Evolutionary conservation across 2,329 filamentous ascomycete genomes (phyloP).

Genomic region (Venturia nashicola): DNA sequence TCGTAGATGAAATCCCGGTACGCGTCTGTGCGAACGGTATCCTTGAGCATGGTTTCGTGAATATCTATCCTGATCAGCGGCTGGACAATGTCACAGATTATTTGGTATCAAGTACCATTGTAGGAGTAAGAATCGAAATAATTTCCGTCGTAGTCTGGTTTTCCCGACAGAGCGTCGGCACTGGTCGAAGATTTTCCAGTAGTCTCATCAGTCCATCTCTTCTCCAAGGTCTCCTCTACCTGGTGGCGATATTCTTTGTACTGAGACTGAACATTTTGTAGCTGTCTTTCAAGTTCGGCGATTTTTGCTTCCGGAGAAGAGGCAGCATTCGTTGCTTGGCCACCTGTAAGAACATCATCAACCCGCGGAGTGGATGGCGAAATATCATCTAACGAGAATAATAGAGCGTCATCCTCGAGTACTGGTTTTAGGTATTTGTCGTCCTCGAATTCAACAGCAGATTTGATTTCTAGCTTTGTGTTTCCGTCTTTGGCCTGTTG

Average conservation of each 20-base stretch:
- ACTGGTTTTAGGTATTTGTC: constrained; percentile 76
- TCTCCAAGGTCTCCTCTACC: constrained; percentile 10
- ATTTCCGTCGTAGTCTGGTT: constrained; percentile 39
- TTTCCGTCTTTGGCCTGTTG: constrained; percentile 26
- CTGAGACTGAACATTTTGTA: constrained; percentile 12
- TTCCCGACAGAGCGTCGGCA: neutral
- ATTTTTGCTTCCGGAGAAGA: constrained; percentile 5
- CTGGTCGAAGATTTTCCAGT: neutral
- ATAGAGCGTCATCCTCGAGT: constrained; percentile 76
- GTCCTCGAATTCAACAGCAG: constrained; percentile 52
- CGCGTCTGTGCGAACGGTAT: constrained; percentile 73
- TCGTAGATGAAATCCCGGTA: constrained; percentile 93
- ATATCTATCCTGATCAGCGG: constrained; percentile 50
- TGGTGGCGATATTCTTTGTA: constrained; percentile 8
- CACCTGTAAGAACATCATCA: neutral
- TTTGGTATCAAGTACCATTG: constrained; percentile 42
- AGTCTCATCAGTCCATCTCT: constrained; percentile 6
- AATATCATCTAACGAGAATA: constrained; percentile 79
- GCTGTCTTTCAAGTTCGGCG: constrained; percentile 10
- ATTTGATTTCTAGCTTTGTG: constrained; percentile 43
- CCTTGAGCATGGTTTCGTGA: constrained; percentile 92
- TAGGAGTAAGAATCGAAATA: constrained; percentile 56
- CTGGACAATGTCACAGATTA: neutral
- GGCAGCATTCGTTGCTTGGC: neutral
- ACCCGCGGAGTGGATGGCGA: neutral